Evolutionary conservation across 1,284 basidiomycete genomes (phyloP).

Genomic region (Cystobasidiaceae sp.): DNA sequence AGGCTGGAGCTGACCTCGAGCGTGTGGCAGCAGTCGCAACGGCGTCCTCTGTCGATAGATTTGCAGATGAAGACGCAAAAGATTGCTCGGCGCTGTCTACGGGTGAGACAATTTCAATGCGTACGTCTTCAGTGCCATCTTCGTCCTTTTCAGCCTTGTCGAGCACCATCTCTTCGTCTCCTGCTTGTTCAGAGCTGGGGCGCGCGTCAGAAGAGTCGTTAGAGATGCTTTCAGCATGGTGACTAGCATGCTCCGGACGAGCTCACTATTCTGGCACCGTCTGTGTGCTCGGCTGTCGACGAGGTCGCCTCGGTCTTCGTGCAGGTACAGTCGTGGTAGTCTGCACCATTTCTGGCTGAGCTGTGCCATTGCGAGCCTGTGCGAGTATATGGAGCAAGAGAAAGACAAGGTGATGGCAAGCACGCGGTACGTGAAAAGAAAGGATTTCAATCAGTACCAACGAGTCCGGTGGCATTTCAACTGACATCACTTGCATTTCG

Average conservation of each 20-base stretch:
- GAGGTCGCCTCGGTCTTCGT: neutral
- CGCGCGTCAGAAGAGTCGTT: neutral
- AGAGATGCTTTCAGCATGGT: neutral
- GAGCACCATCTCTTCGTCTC: constrained; percentile 25
- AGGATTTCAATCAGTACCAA: too few species aligned
- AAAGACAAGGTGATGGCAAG: too few species aligned
- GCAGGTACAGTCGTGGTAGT: too few species aligned
- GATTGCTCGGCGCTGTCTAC: too few species aligned
- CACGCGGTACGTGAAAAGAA: too few species aligned
- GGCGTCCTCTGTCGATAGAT: neutral
- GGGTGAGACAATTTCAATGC: neutral
- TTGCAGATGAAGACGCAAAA: neutral
- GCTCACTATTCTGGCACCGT: constrained; percentile 28
- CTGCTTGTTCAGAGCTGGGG: constrained; percentile 18
- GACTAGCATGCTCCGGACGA: too few species aligned
- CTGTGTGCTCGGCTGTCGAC: constrained; percentile 21
- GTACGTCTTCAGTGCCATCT: neutral
- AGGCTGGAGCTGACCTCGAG: too few species aligned
- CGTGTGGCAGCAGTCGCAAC: neutral
- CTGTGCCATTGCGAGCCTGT: too few species aligned
- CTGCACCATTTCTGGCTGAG: too few species aligned
- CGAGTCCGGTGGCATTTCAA: too few species aligned
- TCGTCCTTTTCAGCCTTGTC: constrained; percentile 10
- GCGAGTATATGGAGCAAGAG: too few species aligned
- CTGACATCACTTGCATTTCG: too few species aligned